A percentile compares a stretch with the other conserved stretches of the same genome.
Evolutionary conservation across 2,329 filamentous ascomycete genomes (phyloP).

Genomic region (Aspergillus piperis): DNA sequence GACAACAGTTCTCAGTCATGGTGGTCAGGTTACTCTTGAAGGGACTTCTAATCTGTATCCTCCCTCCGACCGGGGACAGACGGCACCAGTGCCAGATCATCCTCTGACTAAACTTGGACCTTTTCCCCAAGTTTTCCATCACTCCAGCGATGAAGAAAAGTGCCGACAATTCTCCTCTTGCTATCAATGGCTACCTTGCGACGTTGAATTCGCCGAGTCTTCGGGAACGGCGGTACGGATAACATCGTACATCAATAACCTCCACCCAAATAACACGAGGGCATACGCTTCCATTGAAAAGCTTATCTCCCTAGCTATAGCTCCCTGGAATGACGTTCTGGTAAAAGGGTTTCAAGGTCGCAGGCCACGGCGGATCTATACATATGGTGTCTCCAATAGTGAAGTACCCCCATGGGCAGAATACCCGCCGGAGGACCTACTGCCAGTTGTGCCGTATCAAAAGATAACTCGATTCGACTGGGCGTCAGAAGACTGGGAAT

Average conservation of each 20-base stretch:
- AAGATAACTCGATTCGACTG: neutral
- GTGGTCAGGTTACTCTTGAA: neutral
- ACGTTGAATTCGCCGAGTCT: neutral
- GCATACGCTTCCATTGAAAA: neutral
- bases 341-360: neutral
- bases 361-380: neutral
- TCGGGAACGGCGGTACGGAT: conserved; percentile 4
- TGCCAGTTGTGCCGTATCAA: neutral
- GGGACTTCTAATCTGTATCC: neutral
- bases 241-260: neutral
- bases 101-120: neutral
- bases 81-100: neutral
- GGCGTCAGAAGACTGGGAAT: neutral
- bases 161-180: neutral
- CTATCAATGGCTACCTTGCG: conserved; percentile 2
- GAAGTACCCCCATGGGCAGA: neutral
- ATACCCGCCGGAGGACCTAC: neutral
- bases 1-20: neutral
- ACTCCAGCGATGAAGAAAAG: neutral
- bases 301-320: neutral
- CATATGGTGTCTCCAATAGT: neutral
- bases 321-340: neutral
- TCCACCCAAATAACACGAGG: neutral
- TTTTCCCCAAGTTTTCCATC: neutral
- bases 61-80: neutral